phyloP scores from a whole-genome alignment of 495 filamentous ascomycete species.

The Corynascus novoguineensis region DNA sequence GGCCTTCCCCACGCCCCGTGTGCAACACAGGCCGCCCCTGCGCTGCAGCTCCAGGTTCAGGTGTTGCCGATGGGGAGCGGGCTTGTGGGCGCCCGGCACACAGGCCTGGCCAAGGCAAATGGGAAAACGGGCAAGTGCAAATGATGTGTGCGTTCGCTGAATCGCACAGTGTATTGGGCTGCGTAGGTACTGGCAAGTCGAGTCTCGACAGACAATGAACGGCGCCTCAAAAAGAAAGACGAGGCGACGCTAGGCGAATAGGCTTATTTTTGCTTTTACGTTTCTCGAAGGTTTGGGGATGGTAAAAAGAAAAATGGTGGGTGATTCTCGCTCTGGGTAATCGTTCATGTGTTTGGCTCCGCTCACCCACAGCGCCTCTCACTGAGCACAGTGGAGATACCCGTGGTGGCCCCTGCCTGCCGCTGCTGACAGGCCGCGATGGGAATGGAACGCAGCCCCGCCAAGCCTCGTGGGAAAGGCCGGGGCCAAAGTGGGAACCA shows the following conservation, averaged over 20 bases:
- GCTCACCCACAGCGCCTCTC: background rate
- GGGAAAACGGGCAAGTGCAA: background rate
- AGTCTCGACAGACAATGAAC: background rate
- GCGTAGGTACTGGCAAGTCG: background rate
- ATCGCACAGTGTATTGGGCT: background rate
- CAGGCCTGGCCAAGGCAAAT: background rate
- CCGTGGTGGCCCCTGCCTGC: background rate
- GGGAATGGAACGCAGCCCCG: background rate
- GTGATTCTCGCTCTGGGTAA: background rate
- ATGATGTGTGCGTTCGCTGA: background rate
- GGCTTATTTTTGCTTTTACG: conserved; percentile 15
- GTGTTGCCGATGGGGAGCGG: background rate
- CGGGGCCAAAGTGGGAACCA: too few species aligned
- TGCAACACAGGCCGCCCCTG: conserved; percentile 25
- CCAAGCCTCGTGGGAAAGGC: background rate
- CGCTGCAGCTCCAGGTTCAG: background rate
- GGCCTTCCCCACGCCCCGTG: conserved; percentile 27
- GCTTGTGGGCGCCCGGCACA: conserved; percentile 5
- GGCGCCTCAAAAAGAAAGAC: background rate
- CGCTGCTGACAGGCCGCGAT: background rate
- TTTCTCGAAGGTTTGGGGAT: background rate
- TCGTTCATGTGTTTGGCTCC: background rate
- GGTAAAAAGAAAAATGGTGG: background rate
- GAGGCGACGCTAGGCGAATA: background rate
- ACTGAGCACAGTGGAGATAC: background rate